These are phyloP conservation scores for Dioscorea cayenensis DNA, from an alignment of 116 monocot species.

Conservation along the genomic window DNA sequence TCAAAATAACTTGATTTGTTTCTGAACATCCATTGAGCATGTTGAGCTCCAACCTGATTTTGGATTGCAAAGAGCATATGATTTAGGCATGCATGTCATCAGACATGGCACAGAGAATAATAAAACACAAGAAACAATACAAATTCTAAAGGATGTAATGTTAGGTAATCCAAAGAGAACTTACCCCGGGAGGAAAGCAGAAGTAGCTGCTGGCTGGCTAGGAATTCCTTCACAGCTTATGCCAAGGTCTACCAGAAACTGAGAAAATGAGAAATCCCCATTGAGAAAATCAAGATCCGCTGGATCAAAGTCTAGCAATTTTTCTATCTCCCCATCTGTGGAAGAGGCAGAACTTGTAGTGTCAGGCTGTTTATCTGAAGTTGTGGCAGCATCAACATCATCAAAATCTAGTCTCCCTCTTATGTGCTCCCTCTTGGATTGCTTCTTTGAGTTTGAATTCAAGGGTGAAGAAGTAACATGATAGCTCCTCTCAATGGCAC, in stretches of 20 bases:
- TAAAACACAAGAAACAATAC: background rate
- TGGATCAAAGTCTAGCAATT: slow-evolving; percentile 54
- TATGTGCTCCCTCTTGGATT: slow-evolving; percentile 47
- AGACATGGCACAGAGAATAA: background rate
- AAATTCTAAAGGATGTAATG: background rate
- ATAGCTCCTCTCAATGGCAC: slow-evolving; percentile 63
- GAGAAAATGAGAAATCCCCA: slow-evolving; percentile 51
- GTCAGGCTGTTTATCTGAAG: slow-evolving; percentile 6
- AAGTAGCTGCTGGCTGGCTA: slow-evolving; percentile 5
- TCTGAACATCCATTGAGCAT: background rate
- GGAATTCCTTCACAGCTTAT: slow-evolving; percentile 26
- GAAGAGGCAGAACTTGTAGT: slow-evolving; percentile 26
- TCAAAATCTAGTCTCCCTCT: slow-evolving; percentile 82
- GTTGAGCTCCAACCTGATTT: slow-evolving; percentile 21
- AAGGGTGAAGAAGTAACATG: slow-evolving; percentile 48
- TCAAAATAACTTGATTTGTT: slow-evolving; percentile 9
- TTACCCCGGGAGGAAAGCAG: slow-evolving; percentile 35
- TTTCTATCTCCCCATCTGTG: slow-evolving; percentile 23
- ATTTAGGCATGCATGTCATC: background rate
- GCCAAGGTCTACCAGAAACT: slow-evolving; percentile 49
- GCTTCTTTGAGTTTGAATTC: slow-evolving; percentile 41
- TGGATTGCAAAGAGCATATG: background rate
- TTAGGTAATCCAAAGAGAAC: background rate
- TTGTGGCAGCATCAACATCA: slow-evolving; percentile 13
- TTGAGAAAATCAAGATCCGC: slow-evolving; percentile 43